Conservation (phyloP, 1,139 yeast species). For the Debaryomyces coudertii region DNA sequence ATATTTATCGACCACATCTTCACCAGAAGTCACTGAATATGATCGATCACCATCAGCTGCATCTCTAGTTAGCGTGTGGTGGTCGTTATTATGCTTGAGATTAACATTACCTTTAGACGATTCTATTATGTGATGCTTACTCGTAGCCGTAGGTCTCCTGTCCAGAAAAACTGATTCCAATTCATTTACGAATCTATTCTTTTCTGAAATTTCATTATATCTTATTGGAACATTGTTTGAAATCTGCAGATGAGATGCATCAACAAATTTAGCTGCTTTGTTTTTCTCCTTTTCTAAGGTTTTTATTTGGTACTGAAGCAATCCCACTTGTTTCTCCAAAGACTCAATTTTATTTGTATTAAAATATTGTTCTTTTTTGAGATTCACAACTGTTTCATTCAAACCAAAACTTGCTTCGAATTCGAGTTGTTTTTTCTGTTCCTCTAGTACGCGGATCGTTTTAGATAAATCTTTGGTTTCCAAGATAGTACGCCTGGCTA, state of each 20-base stretch:
- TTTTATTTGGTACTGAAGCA: constrained; percentile 27
- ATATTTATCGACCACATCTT: not conserved
- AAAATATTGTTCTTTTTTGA: constrained; percentile 22
- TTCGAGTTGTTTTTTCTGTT: constrained; percentile 29
- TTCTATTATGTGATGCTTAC: not conserved
- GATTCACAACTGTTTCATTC: constrained; percentile 21
- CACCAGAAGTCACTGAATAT: not conserved
- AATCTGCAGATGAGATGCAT: not conserved
- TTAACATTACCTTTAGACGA: not conserved
- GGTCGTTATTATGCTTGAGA: not conserved
- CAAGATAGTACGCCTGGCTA: constrained; percentile 37
- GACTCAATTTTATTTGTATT: constrained; percentile 28
- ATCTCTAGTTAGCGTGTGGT: not conserved
- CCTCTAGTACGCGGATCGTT: constrained; percentile 26
- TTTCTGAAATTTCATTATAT: not conserved
- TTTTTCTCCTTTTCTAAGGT: constrained; percentile 23
- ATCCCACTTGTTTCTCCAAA: constrained; percentile 33
- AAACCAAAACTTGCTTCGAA: constrained; percentile 27
- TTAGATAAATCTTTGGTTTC: constrained; percentile 31
- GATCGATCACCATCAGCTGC: not conserved
- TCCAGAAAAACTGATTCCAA: constrained; percentile 22
- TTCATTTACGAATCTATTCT: constrained; percentile 20
- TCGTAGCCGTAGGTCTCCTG: not conserved
- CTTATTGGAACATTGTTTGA: not conserved
- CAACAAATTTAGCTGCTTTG: constrained; percentile 4